phyloP scores from a whole-genome alignment of 352 stramenopile species.

The Globisporangium middletonii region DNA sequence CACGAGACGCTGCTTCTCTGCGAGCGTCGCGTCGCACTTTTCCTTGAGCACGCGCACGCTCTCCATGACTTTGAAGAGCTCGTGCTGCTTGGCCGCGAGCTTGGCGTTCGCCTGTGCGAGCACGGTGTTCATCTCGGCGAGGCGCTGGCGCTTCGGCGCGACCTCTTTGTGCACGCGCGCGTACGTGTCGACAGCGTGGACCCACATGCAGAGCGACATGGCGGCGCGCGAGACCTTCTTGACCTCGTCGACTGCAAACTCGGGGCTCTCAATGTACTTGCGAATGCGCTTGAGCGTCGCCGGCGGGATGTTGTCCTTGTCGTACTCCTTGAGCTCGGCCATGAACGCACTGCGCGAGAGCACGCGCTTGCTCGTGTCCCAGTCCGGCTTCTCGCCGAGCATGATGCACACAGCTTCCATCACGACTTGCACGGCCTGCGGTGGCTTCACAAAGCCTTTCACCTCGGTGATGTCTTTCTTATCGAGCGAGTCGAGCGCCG shows the following conservation, averaged over 20 bases:
- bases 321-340: conserved; percentile 79
- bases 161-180: conserved; percentile 70
- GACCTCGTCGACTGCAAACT: conserved; percentile 79
- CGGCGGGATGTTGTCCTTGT: conserved; percentile 71
- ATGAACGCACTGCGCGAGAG: conserved; percentile 71
- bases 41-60: conserved; percentile 51
- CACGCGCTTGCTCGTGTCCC: conserved; percentile 80
- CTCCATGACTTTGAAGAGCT: conserved; percentile 47
- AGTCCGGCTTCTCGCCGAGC: conserved; percentile 77
- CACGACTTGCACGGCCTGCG: conserved; percentile 74
- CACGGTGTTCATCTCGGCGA: conserved; percentile 68
- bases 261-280: conserved; percentile 80
- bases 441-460: conserved; percentile 82
- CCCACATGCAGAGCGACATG: conserved; percentile 87
- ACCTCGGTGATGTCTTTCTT: conserved; percentile 87
- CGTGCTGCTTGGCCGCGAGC: conserved; percentile 61
- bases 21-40: conserved; percentile 52
- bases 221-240: conserved; percentile 77
- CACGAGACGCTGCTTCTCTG: conserved; percentile 62
- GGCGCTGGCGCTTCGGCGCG: conserved; percentile 57
- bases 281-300: conserved; percentile 64
- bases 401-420: conserved; percentile 89
- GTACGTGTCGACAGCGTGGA: conserved; percentile 82
- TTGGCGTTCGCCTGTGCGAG: conserved; percentile 66
- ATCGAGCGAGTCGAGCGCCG: conserved; percentile 73